Conservation (phyloP, 495 filamentous ascomycete genomes). For the Aspergillus baeticus region DNA sequence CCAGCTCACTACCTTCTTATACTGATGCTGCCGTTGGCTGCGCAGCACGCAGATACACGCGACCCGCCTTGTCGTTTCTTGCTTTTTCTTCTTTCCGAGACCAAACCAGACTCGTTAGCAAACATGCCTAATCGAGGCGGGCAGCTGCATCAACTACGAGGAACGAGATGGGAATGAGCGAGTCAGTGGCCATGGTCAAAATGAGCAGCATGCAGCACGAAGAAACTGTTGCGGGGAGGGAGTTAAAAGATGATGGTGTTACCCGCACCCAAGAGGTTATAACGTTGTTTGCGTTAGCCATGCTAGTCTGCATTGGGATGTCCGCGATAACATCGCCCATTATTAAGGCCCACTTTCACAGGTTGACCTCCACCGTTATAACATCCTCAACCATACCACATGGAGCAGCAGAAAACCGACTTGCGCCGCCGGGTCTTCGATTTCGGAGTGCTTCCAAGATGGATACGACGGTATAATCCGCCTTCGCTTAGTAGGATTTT, state of each 20-base stretch:
- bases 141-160: constrained; percentile 13
- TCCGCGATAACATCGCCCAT: no score
- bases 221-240: constrained; percentile 1
- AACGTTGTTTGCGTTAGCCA: no score
- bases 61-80: background rate
- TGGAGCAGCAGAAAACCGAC: no score
- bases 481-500: no score
- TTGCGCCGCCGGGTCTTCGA: no score
- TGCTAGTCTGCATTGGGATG: no score
- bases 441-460: no score
- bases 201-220: constrained; percentile 10
- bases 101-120: constrained; percentile 8
- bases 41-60: constrained; percentile 4
- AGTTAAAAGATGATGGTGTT: background rate
- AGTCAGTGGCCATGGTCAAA: constrained; percentile 15
- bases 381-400: no score
- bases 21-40: background rate
- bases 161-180: constrained; percentile 8
- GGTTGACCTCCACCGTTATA: no score
- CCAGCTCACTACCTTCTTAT: constrained; percentile 5
- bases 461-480: no score
- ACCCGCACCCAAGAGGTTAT: no score
- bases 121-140: constrained; percentile 14
- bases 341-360: no score
- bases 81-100: constrained; percentile 8